Percentiles rank a stretch among this genome's conserved stretches.
These are phyloP conservation scores for Trichosporon sp. DNA, from an alignment of 1,284 basidiomycete species.

Conservation along the genomic window DNA sequence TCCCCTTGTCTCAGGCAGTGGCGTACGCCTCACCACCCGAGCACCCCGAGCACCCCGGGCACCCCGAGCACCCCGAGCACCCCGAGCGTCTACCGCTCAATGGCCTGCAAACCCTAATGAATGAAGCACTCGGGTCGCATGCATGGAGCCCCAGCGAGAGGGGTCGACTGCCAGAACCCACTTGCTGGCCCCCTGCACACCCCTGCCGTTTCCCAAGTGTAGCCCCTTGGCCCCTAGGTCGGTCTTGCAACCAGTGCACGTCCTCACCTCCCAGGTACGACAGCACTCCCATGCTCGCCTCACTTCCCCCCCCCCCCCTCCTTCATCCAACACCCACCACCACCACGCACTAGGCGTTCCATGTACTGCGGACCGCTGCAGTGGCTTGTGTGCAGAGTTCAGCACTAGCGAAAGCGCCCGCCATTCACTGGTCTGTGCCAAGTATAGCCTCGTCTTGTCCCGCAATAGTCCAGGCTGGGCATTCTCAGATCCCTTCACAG, in stretches of 20 bases:
- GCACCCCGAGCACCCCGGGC: too few relatives aligned
- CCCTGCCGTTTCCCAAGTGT: neutral
- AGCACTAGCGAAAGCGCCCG: neutral
- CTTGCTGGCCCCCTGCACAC: neutral
- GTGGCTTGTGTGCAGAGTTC: neutral
- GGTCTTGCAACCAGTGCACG: too few relatives aligned
- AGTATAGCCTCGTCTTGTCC: neutral
- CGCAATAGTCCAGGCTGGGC: neutral
- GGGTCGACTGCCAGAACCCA: neutral
- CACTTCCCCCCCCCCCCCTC: too few relatives aligned
- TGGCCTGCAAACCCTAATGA: neutral
- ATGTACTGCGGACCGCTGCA: neutral
- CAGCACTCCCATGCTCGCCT: too few relatives aligned
- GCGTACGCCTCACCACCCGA: neutral
- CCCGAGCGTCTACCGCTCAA: neutral
- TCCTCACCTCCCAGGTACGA: too few relatives aligned
- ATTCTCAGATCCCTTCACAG: neutral
- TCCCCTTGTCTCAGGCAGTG: conserved; percentile 2
- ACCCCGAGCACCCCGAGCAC: too few relatives aligned
- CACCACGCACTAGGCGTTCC: neutral
- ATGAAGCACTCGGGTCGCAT: neutral
- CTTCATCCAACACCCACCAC: neutral
- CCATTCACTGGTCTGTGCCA: neutral
- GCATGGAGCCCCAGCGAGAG: neutral
- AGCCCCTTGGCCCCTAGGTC: neutral